phyloP scores from a whole-genome alignment of 1,139 yeast species.

The Scheffersomyces illinoinensis region DNA sequence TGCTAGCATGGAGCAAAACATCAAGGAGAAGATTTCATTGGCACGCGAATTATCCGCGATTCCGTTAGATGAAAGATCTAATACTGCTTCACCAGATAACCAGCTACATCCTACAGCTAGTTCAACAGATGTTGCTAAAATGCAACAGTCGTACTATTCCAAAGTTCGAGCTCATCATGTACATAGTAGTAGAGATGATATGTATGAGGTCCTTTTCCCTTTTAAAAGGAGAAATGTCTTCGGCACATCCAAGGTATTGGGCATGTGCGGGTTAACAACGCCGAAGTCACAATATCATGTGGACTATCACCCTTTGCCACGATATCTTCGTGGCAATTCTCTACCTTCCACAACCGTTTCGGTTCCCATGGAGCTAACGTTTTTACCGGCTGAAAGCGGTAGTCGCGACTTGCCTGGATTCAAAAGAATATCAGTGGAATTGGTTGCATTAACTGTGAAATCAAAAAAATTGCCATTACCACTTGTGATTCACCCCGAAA shows the following conservation, averaged over 20 bases:
- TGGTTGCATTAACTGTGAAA: slow-evolving; percentile 32
- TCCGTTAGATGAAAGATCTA: background rate
- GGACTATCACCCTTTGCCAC: slow-evolving; percentile 19
- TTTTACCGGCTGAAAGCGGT: slow-evolving; percentile 19
- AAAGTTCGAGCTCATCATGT: slow-evolving; percentile 11
- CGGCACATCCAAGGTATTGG: slow-evolving; percentile 33
- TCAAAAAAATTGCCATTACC: slow-evolving; percentile 38
- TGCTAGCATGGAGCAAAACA: slow-evolving; percentile 24
- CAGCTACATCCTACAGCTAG: slow-evolving; percentile 19
- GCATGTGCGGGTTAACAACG: slow-evolving; percentile 34
- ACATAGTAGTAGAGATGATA: slow-evolving; percentile 6
- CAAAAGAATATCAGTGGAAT: slow-evolving; percentile 30
- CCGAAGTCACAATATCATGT: slow-evolving; percentile 29
- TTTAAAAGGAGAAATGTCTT: slow-evolving; percentile 33
- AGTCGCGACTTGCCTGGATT: slow-evolving; percentile 28
- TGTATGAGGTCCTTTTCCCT: slow-evolving; percentile 34
- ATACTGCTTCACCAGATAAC: slow-evolving; percentile 1
- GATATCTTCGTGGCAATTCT: slow-evolving; percentile 7
- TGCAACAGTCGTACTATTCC: slow-evolving; percentile 32
- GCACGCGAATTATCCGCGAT: slow-evolving; percentile 21
- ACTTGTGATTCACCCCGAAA: slow-evolving; percentile 35
- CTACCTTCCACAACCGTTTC: slow-evolving; percentile 15
- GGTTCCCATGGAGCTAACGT: slow-evolving; percentile 32
- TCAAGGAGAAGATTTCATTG: slow-evolving; percentile 26
- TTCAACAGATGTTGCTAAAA: slow-evolving; percentile 27